Percentiles rank a stretch among this genome's conserved stretches.
phyloP scores from a whole-genome alignment of 148 eudicot species.

The Silene uniflora region DNA sequence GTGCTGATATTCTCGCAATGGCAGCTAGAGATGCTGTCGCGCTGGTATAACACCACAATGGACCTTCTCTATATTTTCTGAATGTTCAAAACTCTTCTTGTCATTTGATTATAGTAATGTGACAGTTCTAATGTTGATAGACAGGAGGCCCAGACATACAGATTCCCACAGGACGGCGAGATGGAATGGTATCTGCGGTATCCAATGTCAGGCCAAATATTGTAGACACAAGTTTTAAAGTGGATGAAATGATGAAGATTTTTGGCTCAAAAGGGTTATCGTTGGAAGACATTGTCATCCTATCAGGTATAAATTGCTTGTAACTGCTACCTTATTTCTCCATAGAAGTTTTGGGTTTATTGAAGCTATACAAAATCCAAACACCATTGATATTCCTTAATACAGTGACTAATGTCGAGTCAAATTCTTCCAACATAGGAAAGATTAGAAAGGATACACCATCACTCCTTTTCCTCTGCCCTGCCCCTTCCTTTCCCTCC shows the following conservation, averaged over 20 bases:
- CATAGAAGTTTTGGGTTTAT: neutral
- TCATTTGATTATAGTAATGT: neutral
- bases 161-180: conserved; percentile 66
- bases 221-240: conserved; percentile 60
- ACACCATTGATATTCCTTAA: neutral
- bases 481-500: neutral
- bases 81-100: neutral
- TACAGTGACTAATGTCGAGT: no score
- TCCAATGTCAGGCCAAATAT: conserved; percentile 68
- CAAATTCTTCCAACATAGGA: neutral
- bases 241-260: conserved; percentile 52
- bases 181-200: conserved; percentile 48
- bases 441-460: neutral
- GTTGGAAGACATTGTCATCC: conserved; percentile 59
- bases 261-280: conserved; percentile 62
- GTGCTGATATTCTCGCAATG: conserved; percentile 70
- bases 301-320: conserved; percentile 52
- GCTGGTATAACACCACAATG: conserved; percentile 34
- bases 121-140: conserved; percentile 24
- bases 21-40: conserved; percentile 69
- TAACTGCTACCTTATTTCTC: neutral
- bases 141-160: conserved; percentile 58
- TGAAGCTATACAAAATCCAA: neutral
- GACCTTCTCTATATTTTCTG: neutral
- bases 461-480: neutral